These are phyloP conservation scores for Xylaria sp. DNA, from an alignment of 2,329 filamentous ascomycete species.

Conservation along the genomic window DNA sequence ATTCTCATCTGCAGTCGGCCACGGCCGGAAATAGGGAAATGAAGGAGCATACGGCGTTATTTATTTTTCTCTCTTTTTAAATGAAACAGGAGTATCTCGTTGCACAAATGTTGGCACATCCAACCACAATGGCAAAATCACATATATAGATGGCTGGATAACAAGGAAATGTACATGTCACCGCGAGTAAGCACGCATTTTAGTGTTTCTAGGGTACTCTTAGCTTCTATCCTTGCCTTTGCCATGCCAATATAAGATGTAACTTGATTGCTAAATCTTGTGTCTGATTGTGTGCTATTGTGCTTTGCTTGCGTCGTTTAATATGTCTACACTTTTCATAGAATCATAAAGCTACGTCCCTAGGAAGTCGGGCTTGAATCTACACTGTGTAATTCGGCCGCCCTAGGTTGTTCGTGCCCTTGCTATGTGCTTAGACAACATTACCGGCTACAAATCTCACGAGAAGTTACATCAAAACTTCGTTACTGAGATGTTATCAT, in stretches of 20 bases:
- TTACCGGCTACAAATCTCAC: background rate
- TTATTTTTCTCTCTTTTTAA: background rate
- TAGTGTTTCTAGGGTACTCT: background rate
- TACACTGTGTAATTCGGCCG: background rate
- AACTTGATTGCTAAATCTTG: background rate
- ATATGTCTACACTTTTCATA: background rate
- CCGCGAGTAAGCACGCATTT: background rate
- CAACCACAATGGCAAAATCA: background rate
- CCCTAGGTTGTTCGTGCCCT: background rate
- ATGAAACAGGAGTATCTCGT: slow-evolving; percentile 20
- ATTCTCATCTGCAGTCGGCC: slow-evolving; percentile 28
- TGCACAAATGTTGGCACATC: background rate
- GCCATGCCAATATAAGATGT: background rate
- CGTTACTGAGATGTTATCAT: background rate
- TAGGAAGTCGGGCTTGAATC: background rate
- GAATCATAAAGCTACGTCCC: no score
- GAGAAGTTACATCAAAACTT: background rate
- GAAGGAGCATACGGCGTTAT: slow-evolving; percentile 27
- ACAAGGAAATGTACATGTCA: slow-evolving; percentile 1
- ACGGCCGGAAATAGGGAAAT: slow-evolving; percentile 21
- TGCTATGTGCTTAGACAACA: background rate
- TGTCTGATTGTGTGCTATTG: background rate
- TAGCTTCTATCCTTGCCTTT: background rate
- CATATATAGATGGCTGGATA: slow-evolving; percentile 7
- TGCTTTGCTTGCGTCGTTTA: background rate